Evolutionary conservation across 306 rosid species (phyloP).

Genomic region (Oxytropis ochrocephala): DNA sequence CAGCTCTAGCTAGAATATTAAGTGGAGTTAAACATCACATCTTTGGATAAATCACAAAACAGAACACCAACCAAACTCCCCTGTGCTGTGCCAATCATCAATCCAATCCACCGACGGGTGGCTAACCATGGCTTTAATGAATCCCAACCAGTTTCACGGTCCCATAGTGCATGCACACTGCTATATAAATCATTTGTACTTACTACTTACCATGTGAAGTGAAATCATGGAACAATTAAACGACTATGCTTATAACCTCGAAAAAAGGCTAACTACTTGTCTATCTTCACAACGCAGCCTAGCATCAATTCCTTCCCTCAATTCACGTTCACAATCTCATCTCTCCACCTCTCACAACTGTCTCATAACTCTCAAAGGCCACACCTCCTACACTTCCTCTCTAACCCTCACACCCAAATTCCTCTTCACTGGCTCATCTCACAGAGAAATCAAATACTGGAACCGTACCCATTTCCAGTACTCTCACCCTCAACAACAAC

Average conservation of each 20-base stretch:
- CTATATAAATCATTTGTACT: background rate
- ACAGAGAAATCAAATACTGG: conserved; percentile 66
- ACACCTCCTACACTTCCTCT: conserved; percentile 55
- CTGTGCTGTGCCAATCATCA: too few relatives aligned
- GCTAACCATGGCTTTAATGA: too few relatives aligned
- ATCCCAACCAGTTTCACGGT: background rate
- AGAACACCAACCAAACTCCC: background rate
- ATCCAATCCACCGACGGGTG: background rate
- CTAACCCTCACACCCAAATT: conserved; percentile 47
- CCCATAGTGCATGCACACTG: background rate
- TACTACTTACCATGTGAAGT: conserved; percentile 35
- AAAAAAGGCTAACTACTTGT: background rate
- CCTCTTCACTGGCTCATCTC: conserved; percentile 70
- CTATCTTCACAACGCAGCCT: conserved; percentile 51
- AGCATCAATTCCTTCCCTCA: conserved; percentile 48
- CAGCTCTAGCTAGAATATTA: background rate
- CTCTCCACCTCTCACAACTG: conserved; percentile 30
- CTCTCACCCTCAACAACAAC: conserved; percentile 2
- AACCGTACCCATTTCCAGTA: conserved; percentile 19
- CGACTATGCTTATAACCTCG: conserved; percentile 13
- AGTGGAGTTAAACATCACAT: background rate
- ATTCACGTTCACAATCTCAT: conserved; percentile 22
- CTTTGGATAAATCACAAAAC: background rate
- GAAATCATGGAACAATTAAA: conserved; percentile 42
- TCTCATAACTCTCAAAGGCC: conserved; percentile 49